Evolutionary conservation across 768 basidiomycete genomes (phyloP), one percentile per base, ranked within the genome.

Genomic region (Hortiboletus flavorubellus): DNA sequence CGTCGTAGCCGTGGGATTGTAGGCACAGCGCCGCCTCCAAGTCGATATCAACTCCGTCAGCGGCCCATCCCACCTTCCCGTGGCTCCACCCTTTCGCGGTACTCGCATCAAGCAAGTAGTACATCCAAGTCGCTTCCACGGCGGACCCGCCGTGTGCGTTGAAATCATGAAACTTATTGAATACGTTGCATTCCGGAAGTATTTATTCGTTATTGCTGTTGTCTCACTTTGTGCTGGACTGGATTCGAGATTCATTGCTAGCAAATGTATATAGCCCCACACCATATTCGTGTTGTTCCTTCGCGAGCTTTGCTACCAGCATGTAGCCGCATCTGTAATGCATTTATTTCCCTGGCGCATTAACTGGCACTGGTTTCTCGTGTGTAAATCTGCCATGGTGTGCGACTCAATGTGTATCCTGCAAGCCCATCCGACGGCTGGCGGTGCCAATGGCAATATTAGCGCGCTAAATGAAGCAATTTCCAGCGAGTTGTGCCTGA

Each of bases 131-230:
- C 66, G 10, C 58, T 49, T 45, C 35, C 64, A 37, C 58, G 47
- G 15, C 63, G 57, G 4, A 37, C 59, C 33, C 63, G 56, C 35
- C 63, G 45, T n/a, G 26, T 50, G 46, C 59, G 37, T 43, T 55
- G 56, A 65, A 42, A 35, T 35, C 21, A 45, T 23, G 39, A 37
- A 38, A 23, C 11, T 43, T 15, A n/a, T 31, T 15, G 18, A 33
- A 11, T 43, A 50, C 50, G 46, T 40, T 44, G 41, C 35, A 42
- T 49, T 53, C 39, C 5, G n/a, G 43, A 49, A 56, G 21, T 68
- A 68, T 68, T 68, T 71, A 69, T 71, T 71, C 53, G 46, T 62
- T 72, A 72, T 72, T 72, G 67, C 67, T 70, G 69, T 72, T 70
- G 68, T 70, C 40, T 64, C 53, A 51, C 48, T 55, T 52, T 26